Conservation (phyloP, 805 yeast species). For the Candida boidinii region DNA sequence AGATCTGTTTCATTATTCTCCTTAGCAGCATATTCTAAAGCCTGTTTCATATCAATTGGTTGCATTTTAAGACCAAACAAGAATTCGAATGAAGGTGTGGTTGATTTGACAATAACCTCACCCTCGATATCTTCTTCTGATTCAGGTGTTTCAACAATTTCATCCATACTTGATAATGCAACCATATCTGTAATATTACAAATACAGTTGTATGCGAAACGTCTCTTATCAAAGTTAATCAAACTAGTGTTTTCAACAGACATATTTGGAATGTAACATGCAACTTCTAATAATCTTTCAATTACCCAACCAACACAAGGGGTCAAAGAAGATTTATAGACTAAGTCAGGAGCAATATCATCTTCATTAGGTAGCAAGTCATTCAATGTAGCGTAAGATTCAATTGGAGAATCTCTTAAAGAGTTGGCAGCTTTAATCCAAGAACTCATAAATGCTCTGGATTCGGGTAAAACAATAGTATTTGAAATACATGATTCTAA, state of each 20-base stretch:
- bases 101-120: no score
- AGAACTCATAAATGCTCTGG: constrained; percentile 54
- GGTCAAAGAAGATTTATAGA: constrained; percentile 37
- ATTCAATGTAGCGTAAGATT: constrained; percentile 16
- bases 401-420: constrained; percentile 1
- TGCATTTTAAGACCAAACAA: constrained; percentile 37
- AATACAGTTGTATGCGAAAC: constrained; percentile 57
- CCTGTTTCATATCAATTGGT: constrained; percentile 22
- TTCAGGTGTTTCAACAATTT: constrained; percentile 22
- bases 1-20: constrained; percentile 33
- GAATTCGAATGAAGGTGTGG: constrained; percentile 40
- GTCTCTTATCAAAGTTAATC: constrained; percentile 80
- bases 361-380: constrained; percentile 22
- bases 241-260: constrained; percentile 52
- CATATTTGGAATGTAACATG: constrained; percentile 73
- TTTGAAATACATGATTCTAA: constrained; percentile 71
- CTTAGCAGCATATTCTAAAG: constrained; percentile 33
- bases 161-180: constrained; percentile 20
- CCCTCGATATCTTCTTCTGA: constrained; percentile 9
- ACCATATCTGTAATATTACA: constrained; percentile 42
- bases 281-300: constrained; percentile 69
- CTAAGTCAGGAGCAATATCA: background rate
- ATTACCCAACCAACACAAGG: constrained; percentile 92
- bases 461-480: constrained; percentile 73
- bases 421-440: constrained; percentile 57